Percentiles rank a stretch among this genome's conserved stretches.
Conservation (phyloP, 305 asterid genomes). For the Stenogyne calaminthoides region DNA sequence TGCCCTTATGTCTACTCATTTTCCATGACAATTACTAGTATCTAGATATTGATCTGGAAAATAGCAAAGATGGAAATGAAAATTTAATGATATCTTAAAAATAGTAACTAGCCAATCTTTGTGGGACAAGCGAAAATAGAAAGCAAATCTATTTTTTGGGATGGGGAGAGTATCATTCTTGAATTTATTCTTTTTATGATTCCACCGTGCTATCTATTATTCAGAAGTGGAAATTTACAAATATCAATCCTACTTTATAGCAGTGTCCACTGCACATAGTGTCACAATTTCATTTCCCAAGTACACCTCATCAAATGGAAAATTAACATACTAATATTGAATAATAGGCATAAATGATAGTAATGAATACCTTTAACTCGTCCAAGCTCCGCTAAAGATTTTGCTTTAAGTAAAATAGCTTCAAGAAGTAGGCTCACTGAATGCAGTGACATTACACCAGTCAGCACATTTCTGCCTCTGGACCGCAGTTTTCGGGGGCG, state of each 20-base stretch:
- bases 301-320: not conserved
- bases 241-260: not conserved
- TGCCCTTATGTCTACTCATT: no score
- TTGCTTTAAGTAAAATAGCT: slow-evolving; percentile 79
- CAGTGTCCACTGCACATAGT: not conserved
- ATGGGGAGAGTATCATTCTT: not conserved
- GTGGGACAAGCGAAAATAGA: no score
- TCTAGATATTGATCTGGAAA: no score
- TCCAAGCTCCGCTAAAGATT: slow-evolving; percentile 75
- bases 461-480: slow-evolving; percentile 40
- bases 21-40: no score
- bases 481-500: slow-evolving; percentile 56
- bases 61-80: no score
- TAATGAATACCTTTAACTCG: slow-evolving; percentile 64
- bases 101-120: no score
- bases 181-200: not conserved
- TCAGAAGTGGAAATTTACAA: not conserved
- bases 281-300: not conserved
- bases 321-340: not conserved
- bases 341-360: not conserved
- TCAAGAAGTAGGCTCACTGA: slow-evolving; percentile 89
- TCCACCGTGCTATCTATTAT: not conserved
- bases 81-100: no score
- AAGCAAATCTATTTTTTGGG: not conserved
- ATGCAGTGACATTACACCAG: slow-evolving; percentile 80